Conservation (phyloP, 371 early-diverging fungal genomes). For the Lichtheimia ramosa region DNA sequence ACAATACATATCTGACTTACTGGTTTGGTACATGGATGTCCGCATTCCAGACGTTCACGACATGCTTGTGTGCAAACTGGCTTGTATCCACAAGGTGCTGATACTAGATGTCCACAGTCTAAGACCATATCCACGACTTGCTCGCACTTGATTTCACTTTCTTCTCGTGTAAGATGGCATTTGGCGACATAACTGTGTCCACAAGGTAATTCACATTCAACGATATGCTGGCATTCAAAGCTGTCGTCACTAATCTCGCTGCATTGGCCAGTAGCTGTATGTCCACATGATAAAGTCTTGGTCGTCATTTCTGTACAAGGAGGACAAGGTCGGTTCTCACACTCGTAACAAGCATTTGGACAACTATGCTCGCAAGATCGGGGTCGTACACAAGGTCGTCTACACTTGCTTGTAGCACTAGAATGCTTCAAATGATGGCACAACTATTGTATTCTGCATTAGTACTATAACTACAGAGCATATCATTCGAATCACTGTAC, state of each 20-base stretch:
- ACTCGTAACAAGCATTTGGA: slow-evolving; percentile 30
- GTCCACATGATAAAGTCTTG: slow-evolving; percentile 23
- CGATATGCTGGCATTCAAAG: slow-evolving; percentile 1
- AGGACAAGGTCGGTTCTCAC: slow-evolving; percentile 26
- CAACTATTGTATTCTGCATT: background rate
- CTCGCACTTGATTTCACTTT: slow-evolving; percentile 4
- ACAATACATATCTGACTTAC: slow-evolving; percentile 4
- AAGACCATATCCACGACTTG: slow-evolving; percentile 1
- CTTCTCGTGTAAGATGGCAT: slow-evolving; percentile 9
- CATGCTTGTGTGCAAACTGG: slow-evolving; percentile 20
- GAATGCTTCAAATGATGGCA: slow-evolving; percentile 37
- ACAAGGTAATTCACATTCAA: slow-evolving; percentile 17
- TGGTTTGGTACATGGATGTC: slow-evolving; percentile 23
- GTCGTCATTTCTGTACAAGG: slow-evolving; percentile 20
- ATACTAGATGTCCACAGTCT: slow-evolving; percentile 17
- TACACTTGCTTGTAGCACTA: slow-evolving; percentile 16
- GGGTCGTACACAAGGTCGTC: slow-evolving; percentile 25
- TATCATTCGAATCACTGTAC: slow-evolving; percentile 3
- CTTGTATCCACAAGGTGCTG: slow-evolving; percentile 11
- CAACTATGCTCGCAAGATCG: slow-evolving; percentile 40
- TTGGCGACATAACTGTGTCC: slow-evolving; percentile 18
- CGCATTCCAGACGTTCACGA: slow-evolving; percentile 22
- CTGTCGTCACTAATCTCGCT: background rate
- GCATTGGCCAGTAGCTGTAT: slow-evolving; percentile 17
- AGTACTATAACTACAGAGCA: no score